phyloP scores from a whole-genome alignment of 768 basidiomycete species.

The Cystobasidium ongulense region DNA sequence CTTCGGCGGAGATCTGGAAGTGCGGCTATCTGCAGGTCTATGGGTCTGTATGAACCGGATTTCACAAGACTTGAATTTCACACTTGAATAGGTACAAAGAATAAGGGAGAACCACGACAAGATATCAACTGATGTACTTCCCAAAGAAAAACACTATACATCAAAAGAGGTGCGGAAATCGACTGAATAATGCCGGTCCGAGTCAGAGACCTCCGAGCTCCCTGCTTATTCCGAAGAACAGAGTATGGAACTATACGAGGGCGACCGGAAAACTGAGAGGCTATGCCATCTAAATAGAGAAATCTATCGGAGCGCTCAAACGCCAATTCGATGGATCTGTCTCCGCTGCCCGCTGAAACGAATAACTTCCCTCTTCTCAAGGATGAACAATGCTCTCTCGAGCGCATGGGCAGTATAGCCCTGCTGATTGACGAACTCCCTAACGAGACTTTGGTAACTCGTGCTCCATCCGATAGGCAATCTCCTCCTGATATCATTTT shows the following conservation, averaged over 20 bases:
- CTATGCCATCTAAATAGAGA: neutral
- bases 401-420: constrained; percentile 52
- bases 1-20: too few species aligned
- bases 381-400: constrained; percentile 76
- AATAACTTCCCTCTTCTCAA: constrained; percentile 94
- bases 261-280: neutral
- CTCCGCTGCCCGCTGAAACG: constrained; percentile 53
- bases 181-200: neutral
- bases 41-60: too few species aligned
- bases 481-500: constrained; percentile 41
- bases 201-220: neutral
- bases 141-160: neutral
- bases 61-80: too few species aligned
- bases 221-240: neutral
- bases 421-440: constrained; percentile 88
- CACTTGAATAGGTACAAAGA: too few species aligned
- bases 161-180: neutral
- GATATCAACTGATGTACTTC: neutral
- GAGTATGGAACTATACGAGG: neutral
- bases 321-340: constrained; percentile 37
- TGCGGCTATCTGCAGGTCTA: too few species aligned
- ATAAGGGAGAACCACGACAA: too few species aligned
- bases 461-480: constrained; percentile 67
- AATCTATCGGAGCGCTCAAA: constrained; percentile 11
- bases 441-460: constrained; percentile 82